Base-by-base conservation (phyloP, 148 eudicot genomes). In the Camellia sinensis region DNA sequence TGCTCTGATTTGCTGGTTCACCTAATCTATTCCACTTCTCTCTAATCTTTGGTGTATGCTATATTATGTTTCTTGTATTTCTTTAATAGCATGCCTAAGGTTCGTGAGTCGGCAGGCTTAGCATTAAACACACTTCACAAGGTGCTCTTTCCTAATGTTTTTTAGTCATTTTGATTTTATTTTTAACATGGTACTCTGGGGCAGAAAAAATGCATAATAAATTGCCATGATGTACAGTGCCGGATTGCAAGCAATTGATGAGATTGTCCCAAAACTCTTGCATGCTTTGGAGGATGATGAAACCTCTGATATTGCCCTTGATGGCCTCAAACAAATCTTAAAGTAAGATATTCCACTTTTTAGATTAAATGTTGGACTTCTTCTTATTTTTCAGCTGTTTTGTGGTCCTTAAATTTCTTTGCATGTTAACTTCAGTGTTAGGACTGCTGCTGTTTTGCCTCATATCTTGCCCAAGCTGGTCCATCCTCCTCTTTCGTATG, bases 161-260 rank as follows among this genome's bases (percentile, higher is more conserved):
- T 79, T 75, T 11, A 3, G 19, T 74, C n/a, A 41, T 63, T 41
- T 44, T 5, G 41, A 46, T 46, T 15, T n/a, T 50, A 17, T 66
- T 9, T 78, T 41, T 18, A 44, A 3, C 44, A 2, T 18, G 1
- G 74, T n/a, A n/a, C 4, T 14, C 21, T 56, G 80, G 61, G 73
- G 44, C 65, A 54, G 41, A 21, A 29, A n/a, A 81, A 54, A n/a
- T 77, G 71, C 18, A 53, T 45, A 50, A 44, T 41, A 21, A 78
- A 37, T 40, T 81, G 13, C 46, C 74, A 71, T 71, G 74, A 46
- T 84, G 77, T 84, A 96, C 98, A 96, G 91, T 87, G 99, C 99
- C 90, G 99, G 99, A 77, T 59, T 96, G 92, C 99, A 93, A 91
- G 99, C 99, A 76, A 92, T 96, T 83, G 99, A 96, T 87, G 99